Evolutionary conservation across 345 rosid species (phyloP).

Genomic region (Luvunga scandens): DNA sequence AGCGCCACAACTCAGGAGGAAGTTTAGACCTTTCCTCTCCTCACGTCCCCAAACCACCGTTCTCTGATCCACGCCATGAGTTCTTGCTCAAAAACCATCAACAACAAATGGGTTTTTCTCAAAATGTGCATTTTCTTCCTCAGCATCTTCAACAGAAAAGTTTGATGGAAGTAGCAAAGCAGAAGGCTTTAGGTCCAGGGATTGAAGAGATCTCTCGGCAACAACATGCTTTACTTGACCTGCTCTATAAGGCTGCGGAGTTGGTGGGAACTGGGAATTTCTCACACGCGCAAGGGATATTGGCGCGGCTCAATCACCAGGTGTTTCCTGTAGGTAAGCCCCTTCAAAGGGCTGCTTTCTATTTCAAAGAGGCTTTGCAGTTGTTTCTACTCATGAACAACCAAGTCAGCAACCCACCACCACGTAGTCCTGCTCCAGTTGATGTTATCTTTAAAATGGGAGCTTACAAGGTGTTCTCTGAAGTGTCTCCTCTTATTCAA

Average conservation of each 20-base stretch:
- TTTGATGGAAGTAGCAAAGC: constrained; percentile 29
- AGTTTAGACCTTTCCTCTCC: constrained; percentile 26
- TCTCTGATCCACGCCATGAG: constrained; percentile 34
- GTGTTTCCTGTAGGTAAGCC: constrained; percentile 55
- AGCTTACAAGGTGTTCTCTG: constrained; percentile 52
- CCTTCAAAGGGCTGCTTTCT: constrained; percentile 51
- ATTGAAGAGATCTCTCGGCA: constrained; percentile 25
- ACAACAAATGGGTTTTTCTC: constrained; percentile 33
- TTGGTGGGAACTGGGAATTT: constrained; percentile 52
- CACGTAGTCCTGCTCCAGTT: constrained; percentile 33
- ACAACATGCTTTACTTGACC: constrained; percentile 41
- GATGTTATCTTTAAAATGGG: constrained; percentile 53
- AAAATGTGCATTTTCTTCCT: constrained; percentile 37
- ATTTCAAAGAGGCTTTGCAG: constrained; percentile 64
- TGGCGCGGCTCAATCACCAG: constrained; percentile 98
- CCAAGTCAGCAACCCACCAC: constrained; percentile 31
- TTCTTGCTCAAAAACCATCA: constrained; percentile 27
- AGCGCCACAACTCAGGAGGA: constrained; percentile 42
- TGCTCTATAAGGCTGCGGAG: constrained; percentile 56
- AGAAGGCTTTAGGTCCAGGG: constrained; percentile 22
- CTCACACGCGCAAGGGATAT: constrained; percentile 83
- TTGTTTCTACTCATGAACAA: constrained; percentile 36
- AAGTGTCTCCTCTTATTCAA: constrained; percentile 51
- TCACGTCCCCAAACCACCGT: constrained; percentile 34
- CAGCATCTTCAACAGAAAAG: constrained; percentile 31